phyloP scores from a whole-genome alignment of 192 early-diverging fungal species.

The Radiomyces spectabilis region DNA sequence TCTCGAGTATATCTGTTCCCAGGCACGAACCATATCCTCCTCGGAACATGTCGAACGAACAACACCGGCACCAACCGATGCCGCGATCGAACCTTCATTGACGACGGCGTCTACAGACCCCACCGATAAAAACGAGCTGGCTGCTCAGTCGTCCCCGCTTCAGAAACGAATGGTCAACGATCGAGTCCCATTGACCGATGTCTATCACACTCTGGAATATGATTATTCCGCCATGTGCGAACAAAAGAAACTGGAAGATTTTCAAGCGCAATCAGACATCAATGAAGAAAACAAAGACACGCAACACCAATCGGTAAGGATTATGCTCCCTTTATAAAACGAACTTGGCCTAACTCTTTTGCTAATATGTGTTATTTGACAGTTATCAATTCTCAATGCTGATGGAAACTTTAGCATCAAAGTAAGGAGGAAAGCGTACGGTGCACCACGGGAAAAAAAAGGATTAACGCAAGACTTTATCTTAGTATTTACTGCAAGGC shows the following conservation, averaged over 20 bases:
- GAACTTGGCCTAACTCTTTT: no score
- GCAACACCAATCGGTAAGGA: constrained; percentile 31
- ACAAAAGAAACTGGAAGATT: constrained; percentile 34
- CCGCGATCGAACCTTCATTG: not conserved
- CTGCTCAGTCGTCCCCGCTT: not conserved
- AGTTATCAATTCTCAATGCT: constrained; percentile 23
- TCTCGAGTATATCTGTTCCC: constrained; percentile 12
- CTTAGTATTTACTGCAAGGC: constrained; percentile 68
- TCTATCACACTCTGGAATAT: constrained; percentile 61
- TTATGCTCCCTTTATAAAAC: not conserved
- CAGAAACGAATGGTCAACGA: constrained; percentile 13
- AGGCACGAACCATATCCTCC: not conserved
- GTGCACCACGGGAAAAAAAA: not conserved
- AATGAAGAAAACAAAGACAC: constrained; percentile 27
- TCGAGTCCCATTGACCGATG: constrained; percentile 47
- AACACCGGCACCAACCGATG: not conserved
- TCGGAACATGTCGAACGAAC: not conserved
- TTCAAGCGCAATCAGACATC: constrained; percentile 15
- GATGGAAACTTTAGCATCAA: constrained; percentile 20
- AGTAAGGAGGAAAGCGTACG: no score
- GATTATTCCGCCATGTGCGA: constrained; percentile 52
- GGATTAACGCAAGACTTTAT: constrained; percentile 15
- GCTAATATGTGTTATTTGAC: constrained; percentile 16
- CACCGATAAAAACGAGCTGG: not conserved
- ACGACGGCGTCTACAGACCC: not conserved